Conservation (phyloP, 345 rosid species). For the Boechera divaricarpa region DNA sequence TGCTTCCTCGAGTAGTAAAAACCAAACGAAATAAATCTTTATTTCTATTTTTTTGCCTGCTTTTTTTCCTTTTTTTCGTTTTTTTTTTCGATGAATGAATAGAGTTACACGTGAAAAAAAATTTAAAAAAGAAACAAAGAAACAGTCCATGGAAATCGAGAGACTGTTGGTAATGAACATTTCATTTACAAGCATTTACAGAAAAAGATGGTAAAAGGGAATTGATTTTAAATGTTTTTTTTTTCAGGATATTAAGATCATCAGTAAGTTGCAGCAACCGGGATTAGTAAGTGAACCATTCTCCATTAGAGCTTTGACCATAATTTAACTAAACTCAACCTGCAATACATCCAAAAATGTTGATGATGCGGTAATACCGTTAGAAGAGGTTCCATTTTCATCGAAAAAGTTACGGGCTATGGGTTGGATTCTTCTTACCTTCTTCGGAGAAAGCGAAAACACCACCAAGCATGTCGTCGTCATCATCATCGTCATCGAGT, state of each 20-base stretch:
- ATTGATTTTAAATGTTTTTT: slow-evolving; percentile 41
- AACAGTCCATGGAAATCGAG: slow-evolving; percentile 60
- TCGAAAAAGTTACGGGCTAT: background rate
- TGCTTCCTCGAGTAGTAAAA: background rate
- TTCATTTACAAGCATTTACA: slow-evolving; percentile 81
- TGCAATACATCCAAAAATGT: slow-evolving; percentile 3
- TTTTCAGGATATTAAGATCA: slow-evolving; percentile 36
- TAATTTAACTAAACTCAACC: slow-evolving; percentile 36
- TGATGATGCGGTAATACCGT: background rate
- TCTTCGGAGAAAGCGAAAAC: slow-evolving; percentile 93
- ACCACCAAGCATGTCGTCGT: slow-evolving; percentile 88
- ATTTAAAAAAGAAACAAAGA: slow-evolving; percentile 19
- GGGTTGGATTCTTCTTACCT: slow-evolving; percentile 53
- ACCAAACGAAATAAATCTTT: slow-evolving; percentile 19
- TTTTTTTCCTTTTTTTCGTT: slow-evolving; percentile 10
- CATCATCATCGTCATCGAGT: slow-evolving; percentile 66
- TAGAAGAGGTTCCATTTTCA: background rate
- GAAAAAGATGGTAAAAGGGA: slow-evolving; percentile 48
- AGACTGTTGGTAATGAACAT: slow-evolving; percentile 49
- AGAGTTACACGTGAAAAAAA: slow-evolving; percentile 63
- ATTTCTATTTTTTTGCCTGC: slow-evolving; percentile 9
- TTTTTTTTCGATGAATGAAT: slow-evolving; percentile 57
- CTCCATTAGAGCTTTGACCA: slow-evolving; percentile 37
- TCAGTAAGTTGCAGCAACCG: slow-evolving; percentile 53
- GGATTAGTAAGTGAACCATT: slow-evolving; percentile 50